Evolutionary conservation across 2,329 filamentous ascomycete genomes (phyloP), one percentile per base, ranked within the genome.

Genomic region (Triangularia setosa): DNA sequence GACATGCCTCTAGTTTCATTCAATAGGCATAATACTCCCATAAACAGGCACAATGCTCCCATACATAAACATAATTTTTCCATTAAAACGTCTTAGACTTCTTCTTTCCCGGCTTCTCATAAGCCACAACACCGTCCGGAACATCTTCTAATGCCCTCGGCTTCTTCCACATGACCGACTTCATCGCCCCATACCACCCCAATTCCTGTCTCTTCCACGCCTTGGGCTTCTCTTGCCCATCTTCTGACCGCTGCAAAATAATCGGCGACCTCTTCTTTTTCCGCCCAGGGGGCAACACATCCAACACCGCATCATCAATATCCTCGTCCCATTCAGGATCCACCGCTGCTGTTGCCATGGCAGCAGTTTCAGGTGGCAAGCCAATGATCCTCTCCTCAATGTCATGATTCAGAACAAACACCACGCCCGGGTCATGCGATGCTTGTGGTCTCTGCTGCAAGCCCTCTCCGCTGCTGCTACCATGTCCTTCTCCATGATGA

Each of bases 181-280:
- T 79, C 33, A 77, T 73, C 0, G 81, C 81, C 1, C 81, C 81
- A 21, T 66, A 59, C 81, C 81, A 84, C 1, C 81, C 81, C 8
- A 83, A 69, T 72, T 78, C 73, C 60, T 76, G 72, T 61, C 75
- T 78, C 58, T 73, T 75, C 80, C 81, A 83, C 7, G 75, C 76
- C 68, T 69, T 76, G 0, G 70, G 73, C 58, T 69, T 70, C 0
- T 70, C 63, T 4, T 76, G 73, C 57, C 74, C 73, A 0, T 63
- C 63, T 1, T 70, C 64, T 9, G 25, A 24, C 33, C 68, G 67
- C 69, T 76, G 72, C 27, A 78, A 69, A 7, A 79, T 72, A 48
- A 75, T 68, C 33, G 58, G 64, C n/a, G 73, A 69, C 21, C 63
- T 54, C 3, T 35, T 53, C 61, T 55, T 59, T 18, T 56, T 28